phyloP scores from a whole-genome alignment of 306 rosid species.

The Acacia crassicarpa region DNA sequence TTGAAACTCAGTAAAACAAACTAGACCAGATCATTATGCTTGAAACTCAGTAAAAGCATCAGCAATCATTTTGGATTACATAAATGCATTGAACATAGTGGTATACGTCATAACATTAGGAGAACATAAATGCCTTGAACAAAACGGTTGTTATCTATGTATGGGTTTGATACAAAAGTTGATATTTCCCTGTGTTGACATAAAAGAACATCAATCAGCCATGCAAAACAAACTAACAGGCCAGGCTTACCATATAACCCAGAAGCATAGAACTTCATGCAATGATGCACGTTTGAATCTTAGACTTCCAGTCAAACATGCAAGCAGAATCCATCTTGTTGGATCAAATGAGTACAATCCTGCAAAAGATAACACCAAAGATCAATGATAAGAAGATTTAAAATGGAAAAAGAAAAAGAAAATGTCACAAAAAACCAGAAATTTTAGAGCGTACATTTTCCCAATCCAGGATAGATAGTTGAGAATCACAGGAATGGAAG shows the following conservation, averaged over 20 bases:
- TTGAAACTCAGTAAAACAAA: background rate
- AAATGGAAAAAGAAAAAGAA: background rate
- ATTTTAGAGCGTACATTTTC: slow-evolving; percentile 8
- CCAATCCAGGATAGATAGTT: background rate
- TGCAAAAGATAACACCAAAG: slow-evolving; percentile 10
- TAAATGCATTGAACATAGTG: slow-evolving; percentile 53
- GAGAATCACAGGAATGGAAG: background rate
- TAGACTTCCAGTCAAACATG: slow-evolving; percentile 27
- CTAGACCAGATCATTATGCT: no score
- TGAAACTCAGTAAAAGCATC: slow-evolving; percentile 31
- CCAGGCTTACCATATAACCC: slow-evolving; percentile 3
- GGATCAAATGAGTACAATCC: slow-evolving; percentile 15
- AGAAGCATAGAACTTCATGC: background rate
- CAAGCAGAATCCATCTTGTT: background rate
- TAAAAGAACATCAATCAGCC: background rate
- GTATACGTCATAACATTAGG: slow-evolving; percentile 63
- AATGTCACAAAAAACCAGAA: background rate
- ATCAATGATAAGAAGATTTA: background rate
- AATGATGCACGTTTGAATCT: background rate
- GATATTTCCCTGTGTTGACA: background rate
- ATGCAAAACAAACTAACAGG: slow-evolving; percentile 14
- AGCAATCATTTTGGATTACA: slow-evolving; percentile 43
- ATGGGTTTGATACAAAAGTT: background rate
- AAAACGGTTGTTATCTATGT: background rate
- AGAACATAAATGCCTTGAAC: slow-evolving; percentile 6